A percentile compares a stretch with the other conserved stretches of the same genome.
Evolutionary conservation across 306 rosid species (phyloP).

Genomic region (Trifolium pratense): DNA sequence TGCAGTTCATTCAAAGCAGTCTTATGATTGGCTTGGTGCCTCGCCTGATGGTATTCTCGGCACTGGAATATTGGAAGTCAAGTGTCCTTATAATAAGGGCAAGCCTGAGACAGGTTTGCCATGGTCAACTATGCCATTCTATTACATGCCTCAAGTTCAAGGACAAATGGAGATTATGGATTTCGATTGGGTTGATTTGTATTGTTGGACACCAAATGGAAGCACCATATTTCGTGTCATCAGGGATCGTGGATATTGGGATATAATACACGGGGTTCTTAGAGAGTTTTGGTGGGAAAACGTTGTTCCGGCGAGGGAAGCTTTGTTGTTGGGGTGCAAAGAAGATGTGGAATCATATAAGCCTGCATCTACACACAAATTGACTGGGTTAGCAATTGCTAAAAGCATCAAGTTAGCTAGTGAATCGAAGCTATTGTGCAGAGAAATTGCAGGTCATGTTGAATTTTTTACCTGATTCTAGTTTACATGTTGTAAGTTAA

Average conservation of each 20-base stretch:
- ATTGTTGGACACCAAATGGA: slow-evolving; percentile 95
- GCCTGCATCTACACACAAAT: slow-evolving; percentile 75
- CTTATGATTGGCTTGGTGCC: slow-evolving; percentile 84
- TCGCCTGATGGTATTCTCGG: slow-evolving; percentile 95
- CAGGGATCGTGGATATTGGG: slow-evolving; percentile 76
- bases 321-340: slow-evolving; percentile 60
- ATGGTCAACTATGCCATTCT: slow-evolving; percentile 86
- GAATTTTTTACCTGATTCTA: slow-evolving; percentile 57
- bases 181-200: slow-evolving; percentile 86
- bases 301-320: slow-evolving; percentile 88
- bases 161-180: slow-evolving; percentile 96
- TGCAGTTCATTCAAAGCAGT: slow-evolving; percentile 68
- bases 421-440: slow-evolving; percentile 73
- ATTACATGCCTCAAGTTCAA: slow-evolving; percentile 98
- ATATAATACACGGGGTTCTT: slow-evolving; percentile 70
- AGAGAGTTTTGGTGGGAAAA: slow-evolving; percentile 97
- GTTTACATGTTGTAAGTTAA: slow-evolving; percentile 25
- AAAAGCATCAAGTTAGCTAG: slow-evolving; percentile 78
- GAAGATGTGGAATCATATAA: slow-evolving; percentile 56
- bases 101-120: slow-evolving; percentile 89
- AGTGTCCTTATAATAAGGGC: slow-evolving; percentile 96
- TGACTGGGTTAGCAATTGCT: slow-evolving; percentile 74
- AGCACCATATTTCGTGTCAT: slow-evolving; percentile 82
- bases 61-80: slow-evolving; percentile 87
- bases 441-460: slow-evolving; percentile 80